Percentiles rank a stretch among this genome's conserved stretches.
Evolutionary conservation across 2,329 filamentous ascomycete species (phyloP).

Genomic region (Beauveria sp.): DNA sequence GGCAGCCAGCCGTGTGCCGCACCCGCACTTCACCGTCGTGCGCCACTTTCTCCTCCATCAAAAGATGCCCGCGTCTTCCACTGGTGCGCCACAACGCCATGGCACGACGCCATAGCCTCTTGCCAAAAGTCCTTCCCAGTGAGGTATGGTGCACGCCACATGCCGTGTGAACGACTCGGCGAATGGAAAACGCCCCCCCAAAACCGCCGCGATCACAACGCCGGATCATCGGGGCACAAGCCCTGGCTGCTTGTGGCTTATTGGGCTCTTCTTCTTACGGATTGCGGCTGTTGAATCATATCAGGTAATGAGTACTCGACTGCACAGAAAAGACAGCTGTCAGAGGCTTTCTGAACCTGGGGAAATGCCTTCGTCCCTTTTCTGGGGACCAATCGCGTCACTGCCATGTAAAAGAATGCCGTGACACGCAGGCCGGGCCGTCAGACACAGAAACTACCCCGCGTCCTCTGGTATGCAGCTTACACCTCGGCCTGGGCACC

Average conservation of each 20-base stretch:
- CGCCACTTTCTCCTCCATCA: background rate
- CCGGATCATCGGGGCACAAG: conserved; percentile 7
- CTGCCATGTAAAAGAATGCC: background rate
- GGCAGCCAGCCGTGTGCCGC: background rate
- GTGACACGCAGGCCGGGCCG: background rate
- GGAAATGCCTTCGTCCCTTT: background rate
- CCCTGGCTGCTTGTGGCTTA: background rate
- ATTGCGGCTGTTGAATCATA: background rate
- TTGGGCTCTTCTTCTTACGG: background rate
- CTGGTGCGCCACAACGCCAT: conserved; percentile 4
- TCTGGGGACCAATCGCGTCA: background rate
- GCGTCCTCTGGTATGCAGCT: background rate
- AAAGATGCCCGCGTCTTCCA: background rate
- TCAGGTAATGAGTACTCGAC: conserved; percentile 4
- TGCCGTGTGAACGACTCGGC: conserved; percentile 8
- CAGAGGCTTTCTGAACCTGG: background rate
- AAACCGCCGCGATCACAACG: conserved; percentile 6
- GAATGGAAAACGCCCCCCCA: background rate
- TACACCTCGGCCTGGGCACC: background rate
- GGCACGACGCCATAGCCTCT: conserved; percentile 1
- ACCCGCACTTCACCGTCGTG: background rate
- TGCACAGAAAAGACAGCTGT: background rate
- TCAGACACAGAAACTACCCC: background rate
- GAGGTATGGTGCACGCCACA: background rate
- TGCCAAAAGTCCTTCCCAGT: conserved; percentile 9